Evolutionary conservation across 805 yeast species (phyloP).

Genomic region (Ogataea glucozyma): DNA sequence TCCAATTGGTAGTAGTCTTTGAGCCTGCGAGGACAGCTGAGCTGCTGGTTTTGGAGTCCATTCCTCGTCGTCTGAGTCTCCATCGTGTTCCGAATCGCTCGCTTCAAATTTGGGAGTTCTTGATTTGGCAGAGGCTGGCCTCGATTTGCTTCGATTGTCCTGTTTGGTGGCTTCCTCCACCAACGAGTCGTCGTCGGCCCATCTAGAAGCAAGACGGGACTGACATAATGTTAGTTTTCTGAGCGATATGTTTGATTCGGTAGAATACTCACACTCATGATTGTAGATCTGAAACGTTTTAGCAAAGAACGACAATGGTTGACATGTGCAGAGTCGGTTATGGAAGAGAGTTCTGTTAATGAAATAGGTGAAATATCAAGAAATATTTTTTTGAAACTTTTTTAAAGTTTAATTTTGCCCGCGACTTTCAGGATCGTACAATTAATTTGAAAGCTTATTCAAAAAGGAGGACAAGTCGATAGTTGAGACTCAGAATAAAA

Average conservation of each 20-base stretch:
- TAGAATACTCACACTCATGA: conserved; percentile 8
- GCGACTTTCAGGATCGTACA: conserved; percentile 3
- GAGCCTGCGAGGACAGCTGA: conserved; percentile 19
- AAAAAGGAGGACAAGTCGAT: not conserved
- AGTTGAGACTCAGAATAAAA: no score
- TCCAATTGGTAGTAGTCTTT: conserved; percentile 19
- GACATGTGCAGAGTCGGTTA: not conserved
- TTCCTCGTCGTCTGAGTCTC: conserved; percentile 10
- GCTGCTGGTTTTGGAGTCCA: conserved; percentile 9
- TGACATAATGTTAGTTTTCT: conserved; percentile 1
- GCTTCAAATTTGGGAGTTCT: not conserved
- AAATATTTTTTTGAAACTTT: not conserved
- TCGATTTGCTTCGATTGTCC: conserved; percentile 11
- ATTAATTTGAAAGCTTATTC: not conserved
- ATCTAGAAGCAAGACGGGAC: conserved; percentile 32
- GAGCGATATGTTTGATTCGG: no score
- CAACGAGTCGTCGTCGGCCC: conserved; percentile 35
- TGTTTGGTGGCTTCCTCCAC: conserved; percentile 27
- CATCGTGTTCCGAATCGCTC: conserved; percentile 9
- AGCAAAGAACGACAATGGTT: no score
- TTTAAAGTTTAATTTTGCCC: conserved; percentile 2
- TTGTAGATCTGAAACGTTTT: no score
- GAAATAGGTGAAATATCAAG: not conserved
- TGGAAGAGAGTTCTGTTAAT: not conserved
- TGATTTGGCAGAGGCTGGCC: not conserved